Conservation (phyloP, 805 yeast species). For the Starmerella sirachaensis region DNA sequence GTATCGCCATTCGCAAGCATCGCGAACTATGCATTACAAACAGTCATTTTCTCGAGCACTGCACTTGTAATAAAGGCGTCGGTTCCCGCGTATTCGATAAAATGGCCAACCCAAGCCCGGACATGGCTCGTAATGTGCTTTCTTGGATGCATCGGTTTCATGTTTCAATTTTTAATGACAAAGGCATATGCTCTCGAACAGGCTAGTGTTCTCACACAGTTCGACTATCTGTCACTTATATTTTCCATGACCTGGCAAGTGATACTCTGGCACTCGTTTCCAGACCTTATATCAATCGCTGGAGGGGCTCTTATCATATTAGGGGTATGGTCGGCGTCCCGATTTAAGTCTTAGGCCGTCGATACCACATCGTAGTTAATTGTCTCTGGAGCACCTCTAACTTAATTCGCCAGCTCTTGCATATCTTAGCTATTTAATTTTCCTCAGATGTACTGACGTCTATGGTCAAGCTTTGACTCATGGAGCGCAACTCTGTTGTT, state of each 20-base stretch:
- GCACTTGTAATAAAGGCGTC: constrained; percentile 24
- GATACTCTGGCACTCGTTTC: constrained; percentile 57
- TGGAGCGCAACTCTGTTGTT: too few relatives aligned
- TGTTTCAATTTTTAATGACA: constrained; percentile 66
- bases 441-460: too few relatives aligned
- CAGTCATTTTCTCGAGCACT: constrained; percentile 43
- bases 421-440: too few relatives aligned
- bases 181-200: constrained; percentile 71
- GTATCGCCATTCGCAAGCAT: constrained; percentile 75
- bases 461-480: too few relatives aligned
- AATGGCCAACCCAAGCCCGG: constrained; percentile 1
- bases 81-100: background rate
- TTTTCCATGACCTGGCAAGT: constrained; percentile 70
- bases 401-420: too few relatives aligned
- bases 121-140: constrained; percentile 46
- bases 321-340: constrained; percentile 8
- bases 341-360: constrained; percentile 25
- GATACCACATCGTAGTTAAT: background rate
- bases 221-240: constrained; percentile 63
- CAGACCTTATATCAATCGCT: constrained; percentile 51
- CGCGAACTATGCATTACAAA: constrained; percentile 54
- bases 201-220: constrained; percentile 63
- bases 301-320: constrained; percentile 58
- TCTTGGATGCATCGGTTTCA: constrained; percentile 67
- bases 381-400: constrained; percentile 1